Evolutionary conservation across 148 eudicot species (phyloP).

Genomic region (Fallopia convolvulus): DNA sequence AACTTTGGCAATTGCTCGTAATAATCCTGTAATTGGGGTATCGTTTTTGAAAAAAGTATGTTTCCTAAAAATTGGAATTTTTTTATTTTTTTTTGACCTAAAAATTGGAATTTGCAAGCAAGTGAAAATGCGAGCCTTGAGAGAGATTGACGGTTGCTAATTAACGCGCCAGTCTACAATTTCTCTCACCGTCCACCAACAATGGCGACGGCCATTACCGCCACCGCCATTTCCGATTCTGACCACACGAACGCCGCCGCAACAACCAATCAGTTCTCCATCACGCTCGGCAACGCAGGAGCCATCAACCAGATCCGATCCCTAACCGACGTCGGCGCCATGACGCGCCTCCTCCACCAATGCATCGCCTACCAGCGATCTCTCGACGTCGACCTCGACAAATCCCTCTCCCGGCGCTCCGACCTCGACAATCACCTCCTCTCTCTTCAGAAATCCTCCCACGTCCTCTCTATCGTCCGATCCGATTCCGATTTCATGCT

Average conservation of each 20-base stretch:
- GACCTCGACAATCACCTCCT: slow-evolving; percentile 60
- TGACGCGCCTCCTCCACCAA: slow-evolving; percentile 85
- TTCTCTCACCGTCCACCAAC: not conserved
- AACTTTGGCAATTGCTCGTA: too few relatives aligned
- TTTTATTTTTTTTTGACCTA: too few relatives aligned
- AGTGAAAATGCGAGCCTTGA: too few relatives aligned
- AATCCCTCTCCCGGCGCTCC: slow-evolving; percentile 46
- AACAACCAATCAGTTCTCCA: slow-evolving; percentile 12
- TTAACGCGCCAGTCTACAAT: not conserved
- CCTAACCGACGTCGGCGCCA: slow-evolving; percentile 72
- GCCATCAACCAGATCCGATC: slow-evolving; percentile 43
- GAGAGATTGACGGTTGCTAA: too few relatives aligned
- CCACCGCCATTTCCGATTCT: slow-evolving; percentile 6
- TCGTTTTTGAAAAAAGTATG: too few relatives aligned
- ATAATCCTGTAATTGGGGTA: too few relatives aligned
- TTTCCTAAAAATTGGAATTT: too few relatives aligned
- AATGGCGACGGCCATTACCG: slow-evolving; percentile 14
- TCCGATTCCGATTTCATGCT: slow-evolving; percentile 55
- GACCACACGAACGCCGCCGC: not conserved
- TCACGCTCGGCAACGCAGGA: slow-evolving; percentile 47
- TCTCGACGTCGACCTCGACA: slow-evolving; percentile 51
- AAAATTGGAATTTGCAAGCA: too few relatives aligned
- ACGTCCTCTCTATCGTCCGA: slow-evolving; percentile 49
- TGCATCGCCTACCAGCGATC: slow-evolving; percentile 82
- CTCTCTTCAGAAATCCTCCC: slow-evolving; percentile 47